Evolutionary conservation across 2,329 filamentous ascomycete genomes (phyloP).

Genomic region (Akanthomyces lecanii): DNA sequence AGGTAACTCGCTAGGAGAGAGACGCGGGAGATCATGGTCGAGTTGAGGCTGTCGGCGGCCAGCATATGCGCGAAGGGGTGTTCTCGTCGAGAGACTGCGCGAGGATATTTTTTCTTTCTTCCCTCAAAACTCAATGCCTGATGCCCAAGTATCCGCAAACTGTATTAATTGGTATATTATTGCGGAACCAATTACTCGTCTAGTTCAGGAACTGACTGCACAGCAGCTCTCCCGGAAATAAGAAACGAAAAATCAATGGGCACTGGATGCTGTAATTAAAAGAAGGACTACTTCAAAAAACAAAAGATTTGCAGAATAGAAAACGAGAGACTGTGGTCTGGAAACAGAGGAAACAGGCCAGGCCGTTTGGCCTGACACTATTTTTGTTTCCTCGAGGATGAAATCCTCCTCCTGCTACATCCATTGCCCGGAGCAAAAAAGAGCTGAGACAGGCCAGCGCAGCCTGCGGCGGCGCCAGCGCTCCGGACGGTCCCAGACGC

Average conservation of each 20-base stretch:
- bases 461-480: too few species aligned
- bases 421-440: not conserved
- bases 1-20: conserved; percentile 1
- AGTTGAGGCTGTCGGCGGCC: conserved; percentile 1
- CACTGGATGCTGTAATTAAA: not conserved
- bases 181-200: not conserved
- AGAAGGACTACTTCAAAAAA: not conserved
- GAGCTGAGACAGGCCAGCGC: not conserved
- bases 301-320: not conserved
- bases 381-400: conserved; percentile 3
- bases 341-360: not conserved
- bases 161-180: not conserved
- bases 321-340: not conserved
- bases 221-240: conserved; percentile 5
- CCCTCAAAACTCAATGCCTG: not conserved
- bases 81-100: not conserved
- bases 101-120: too few species aligned
- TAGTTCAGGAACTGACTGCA: not conserved
- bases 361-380: not conserved
- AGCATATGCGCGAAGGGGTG: not conserved
- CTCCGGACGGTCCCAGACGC: too few species aligned
- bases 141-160: not conserved
- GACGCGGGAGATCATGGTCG: not conserved
- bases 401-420: not conserved
- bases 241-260: not conserved